Evolutionary conservation across 306 rosid species (phyloP).

Genomic region (Crotalaria pallida): DNA sequence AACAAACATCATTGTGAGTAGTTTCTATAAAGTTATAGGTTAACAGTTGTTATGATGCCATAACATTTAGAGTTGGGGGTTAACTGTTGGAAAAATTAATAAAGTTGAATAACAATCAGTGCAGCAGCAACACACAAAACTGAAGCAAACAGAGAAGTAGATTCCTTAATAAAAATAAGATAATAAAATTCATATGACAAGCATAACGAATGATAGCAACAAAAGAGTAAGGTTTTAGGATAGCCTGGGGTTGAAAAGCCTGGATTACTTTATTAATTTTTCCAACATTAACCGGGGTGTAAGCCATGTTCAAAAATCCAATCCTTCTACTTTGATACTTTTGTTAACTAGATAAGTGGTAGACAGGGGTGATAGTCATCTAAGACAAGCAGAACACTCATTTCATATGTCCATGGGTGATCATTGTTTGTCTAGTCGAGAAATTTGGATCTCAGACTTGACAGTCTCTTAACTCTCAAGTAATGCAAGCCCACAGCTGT

Average conservation of each 20-base stretch:
- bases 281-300: no score
- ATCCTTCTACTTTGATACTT: background rate
- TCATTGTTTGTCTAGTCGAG: background rate
- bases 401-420: constrained; percentile 3
- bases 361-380: background rate
- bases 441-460: background rate
- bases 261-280: no score
- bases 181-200: no score
- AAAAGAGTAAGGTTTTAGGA: no score
- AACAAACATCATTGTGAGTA: constrained; percentile 57
- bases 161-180: no score
- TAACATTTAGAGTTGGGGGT: background rate
- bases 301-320: background rate
- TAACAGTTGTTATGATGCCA: background rate
- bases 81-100: no score
- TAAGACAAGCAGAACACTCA: constrained; percentile 3
- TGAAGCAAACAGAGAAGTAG: no score
- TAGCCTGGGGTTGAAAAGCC: no score
- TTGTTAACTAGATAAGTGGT: background rate
- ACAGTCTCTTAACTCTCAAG: background rate
- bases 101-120: no score
- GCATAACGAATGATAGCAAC: no score
- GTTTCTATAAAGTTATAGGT: background rate
- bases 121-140: no score
- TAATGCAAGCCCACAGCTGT: no score